These are phyloP conservation scores for Hypoxylon fuscum DNA, from an alignment of 495 filamentous ascomycete genomes.

Conservation along the genomic window DNA sequence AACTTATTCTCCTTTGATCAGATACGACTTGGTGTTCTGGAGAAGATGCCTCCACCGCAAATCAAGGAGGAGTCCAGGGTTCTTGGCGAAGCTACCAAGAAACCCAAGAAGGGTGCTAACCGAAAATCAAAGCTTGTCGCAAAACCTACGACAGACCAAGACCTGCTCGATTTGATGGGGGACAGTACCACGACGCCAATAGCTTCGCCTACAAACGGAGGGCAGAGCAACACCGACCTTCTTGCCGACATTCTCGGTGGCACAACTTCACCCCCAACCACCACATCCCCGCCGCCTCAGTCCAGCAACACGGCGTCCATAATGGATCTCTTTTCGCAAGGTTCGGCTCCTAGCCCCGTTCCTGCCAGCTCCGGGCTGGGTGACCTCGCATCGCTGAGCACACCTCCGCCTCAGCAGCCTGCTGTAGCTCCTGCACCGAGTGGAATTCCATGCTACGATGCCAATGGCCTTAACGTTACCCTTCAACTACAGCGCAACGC, in stretches of 20 bases:
- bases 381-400: slow-evolving; percentile 55
- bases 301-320: slow-evolving; percentile 76
- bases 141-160: slow-evolving; percentile 84
- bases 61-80: slow-evolving; percentile 94
- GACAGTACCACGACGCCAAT: slow-evolving; percentile 64
- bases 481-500: slow-evolving; percentile 83
- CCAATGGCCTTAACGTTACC: slow-evolving; percentile 81
- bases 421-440: slow-evolving; percentile 53
- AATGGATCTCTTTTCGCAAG: slow-evolving; percentile 79
- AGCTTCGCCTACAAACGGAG: slow-evolving; percentile 68
- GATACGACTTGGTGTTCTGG: slow-evolving; percentile 87
- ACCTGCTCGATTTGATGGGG: slow-evolving; percentile 92
- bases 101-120: slow-evolving; percentile 76
- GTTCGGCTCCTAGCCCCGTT: slow-evolving; percentile 46
- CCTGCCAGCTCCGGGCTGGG: slow-evolving; percentile 59
- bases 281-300: slow-evolving; percentile 61
- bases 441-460: slow-evolving; percentile 79
- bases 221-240: slow-evolving; percentile 82
- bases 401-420: slow-evolving; percentile 59
- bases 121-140: slow-evolving; percentile 74
- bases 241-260: slow-evolving; percentile 88
- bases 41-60: slow-evolving; percentile 97
- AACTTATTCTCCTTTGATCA: slow-evolving; percentile 92
- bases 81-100: slow-evolving; percentile 85
- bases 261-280: slow-evolving; percentile 58